Evolutionary conservation across 257 asterid species (phyloP).

Genomic region (Linderniella brevidens): DNA sequence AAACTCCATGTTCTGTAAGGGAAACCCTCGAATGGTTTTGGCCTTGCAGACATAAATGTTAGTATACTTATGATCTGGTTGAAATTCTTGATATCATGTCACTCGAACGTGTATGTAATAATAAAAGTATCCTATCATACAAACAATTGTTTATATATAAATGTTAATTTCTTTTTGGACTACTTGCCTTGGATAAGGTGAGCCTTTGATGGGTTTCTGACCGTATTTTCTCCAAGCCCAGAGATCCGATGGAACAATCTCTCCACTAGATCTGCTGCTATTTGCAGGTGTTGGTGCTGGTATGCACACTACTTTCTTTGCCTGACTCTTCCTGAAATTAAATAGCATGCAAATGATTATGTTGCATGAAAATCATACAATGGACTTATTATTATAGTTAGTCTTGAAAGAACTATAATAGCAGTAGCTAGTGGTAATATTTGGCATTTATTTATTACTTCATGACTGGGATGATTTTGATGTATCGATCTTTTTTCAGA

Average conservation of each 20-base stretch:
- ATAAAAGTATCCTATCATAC: no score
- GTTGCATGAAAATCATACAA: constrained; percentile 13
- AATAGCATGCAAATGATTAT: no score
- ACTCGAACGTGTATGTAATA: no score
- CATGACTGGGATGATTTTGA: background rate
- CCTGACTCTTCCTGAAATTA: constrained; percentile 60
- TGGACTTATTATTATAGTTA: no score
- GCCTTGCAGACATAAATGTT: background rate
- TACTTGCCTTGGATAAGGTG: constrained; percentile 65
- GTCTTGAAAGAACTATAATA: background rate
- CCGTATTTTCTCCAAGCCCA: constrained; percentile 69
- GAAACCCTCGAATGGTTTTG: no score
- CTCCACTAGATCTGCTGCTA: constrained; percentile 47
- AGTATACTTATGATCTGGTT: no score
- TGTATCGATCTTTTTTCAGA: background rate
- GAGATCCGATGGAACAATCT: constrained; percentile 69
- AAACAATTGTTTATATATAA: background rate
- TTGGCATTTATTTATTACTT: no score
- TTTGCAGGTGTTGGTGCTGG: constrained; percentile 75
- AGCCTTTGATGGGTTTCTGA: constrained; percentile 83
- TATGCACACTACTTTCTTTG: constrained; percentile 72
- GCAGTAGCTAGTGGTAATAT: no score
- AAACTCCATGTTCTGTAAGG: no score
- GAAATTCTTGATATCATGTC: no score
- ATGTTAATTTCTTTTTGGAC: background rate